A percentile compares a stretch with the other conserved stretches of the same genome.
Evolutionary conservation across 768 basidiomycete species (phyloP).

Genomic region (Lyophyllum semitale): DNA sequence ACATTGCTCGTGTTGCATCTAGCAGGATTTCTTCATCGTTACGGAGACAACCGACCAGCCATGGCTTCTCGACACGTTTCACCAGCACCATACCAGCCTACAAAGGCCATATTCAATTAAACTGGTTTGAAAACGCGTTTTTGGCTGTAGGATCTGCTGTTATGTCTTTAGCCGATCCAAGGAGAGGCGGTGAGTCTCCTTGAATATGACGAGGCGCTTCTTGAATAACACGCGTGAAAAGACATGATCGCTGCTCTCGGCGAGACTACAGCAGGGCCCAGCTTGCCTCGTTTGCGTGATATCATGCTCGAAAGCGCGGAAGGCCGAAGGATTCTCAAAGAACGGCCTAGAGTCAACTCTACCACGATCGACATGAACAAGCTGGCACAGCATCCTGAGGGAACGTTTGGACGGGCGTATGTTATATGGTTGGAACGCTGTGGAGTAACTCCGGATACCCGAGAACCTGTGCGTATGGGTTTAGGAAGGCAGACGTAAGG

Average conservation of each 20-base stretch:
- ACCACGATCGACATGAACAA: slow-evolving; percentile 70
- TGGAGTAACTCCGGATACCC: slow-evolving; percentile 90
- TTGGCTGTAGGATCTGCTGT: slow-evolving; percentile 85
- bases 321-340: slow-evolving; percentile 81
- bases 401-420: slow-evolving; percentile 86
- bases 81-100: slow-evolving; percentile 54
- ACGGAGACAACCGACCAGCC: neutral
- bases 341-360: slow-evolving; percentile 81
- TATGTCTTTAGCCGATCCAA: slow-evolving; percentile 78
- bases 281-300: slow-evolving; percentile 75
- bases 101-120: slow-evolving; percentile 81
- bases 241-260: slow-evolving; percentile 96
- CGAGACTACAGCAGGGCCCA: slow-evolving; percentile 86
- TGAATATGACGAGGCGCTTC: neutral
- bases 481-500: neutral
- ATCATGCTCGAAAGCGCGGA: slow-evolving; percentile 77
- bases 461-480: slow-evolving; percentile 68
- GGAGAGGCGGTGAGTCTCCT: slow-evolving; percentile 73
- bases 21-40: neutral
- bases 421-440: slow-evolving; percentile 87
- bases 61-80: slow-evolving; percentile 11
- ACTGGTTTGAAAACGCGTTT: slow-evolving; percentile 79
- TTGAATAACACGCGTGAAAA: slow-evolving; percentile 30
- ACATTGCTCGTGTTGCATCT: neutral
- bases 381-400: slow-evolving; percentile 68